phyloP scores from a whole-genome alignment of 1,284 basidiomycete species.

The Heliocybe sulcata region DNA sequence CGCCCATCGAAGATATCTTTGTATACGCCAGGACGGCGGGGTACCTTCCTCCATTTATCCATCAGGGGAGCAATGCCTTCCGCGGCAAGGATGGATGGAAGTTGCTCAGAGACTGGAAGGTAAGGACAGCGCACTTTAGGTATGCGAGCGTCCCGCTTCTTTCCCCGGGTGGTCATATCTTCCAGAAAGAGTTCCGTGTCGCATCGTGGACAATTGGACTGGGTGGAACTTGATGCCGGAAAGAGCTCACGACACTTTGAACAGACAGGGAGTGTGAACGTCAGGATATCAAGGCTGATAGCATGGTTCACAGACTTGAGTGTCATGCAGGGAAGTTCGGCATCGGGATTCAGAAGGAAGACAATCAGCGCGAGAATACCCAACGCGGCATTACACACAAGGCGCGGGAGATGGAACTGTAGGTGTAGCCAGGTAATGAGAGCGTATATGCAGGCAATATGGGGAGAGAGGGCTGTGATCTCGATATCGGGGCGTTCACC shows the following conservation, averaged over 20 bases:
- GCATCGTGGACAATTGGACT: conserved; percentile 4
- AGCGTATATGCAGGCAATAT: not conserved
- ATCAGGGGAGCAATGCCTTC: conserved; percentile 12
- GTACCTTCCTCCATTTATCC: conserved; percentile 11
- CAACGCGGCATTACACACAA: conserved; percentile 8
- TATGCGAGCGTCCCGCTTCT: conserved; percentile 1
- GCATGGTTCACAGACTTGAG: conserved; percentile 4
- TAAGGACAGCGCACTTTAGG: conserved; percentile 10
- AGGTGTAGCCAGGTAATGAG: conserved; percentile 12
- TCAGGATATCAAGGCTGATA: conserved; percentile 6
- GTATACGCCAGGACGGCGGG: conserved; percentile 10
- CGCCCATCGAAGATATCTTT: conserved; percentile 17
- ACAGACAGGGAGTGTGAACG: conserved; percentile 8
- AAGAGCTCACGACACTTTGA: conserved; percentile 8
- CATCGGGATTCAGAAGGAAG: not conserved
- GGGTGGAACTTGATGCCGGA: conserved; percentile 3
- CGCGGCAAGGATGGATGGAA: conserved; percentile 9
- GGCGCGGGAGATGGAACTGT: conserved; percentile 9
- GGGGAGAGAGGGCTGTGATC: too few relatives aligned
- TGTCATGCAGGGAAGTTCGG: conserved; percentile 2
- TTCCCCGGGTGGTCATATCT: not conserved
- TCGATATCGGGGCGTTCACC: too few relatives aligned
- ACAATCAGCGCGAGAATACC: conserved; percentile 6
- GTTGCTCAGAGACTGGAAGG: conserved; percentile 9
- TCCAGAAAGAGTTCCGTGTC: conserved; percentile 6